Base-by-base conservation (phyloP, 306 rosid genomes). In the Vachellia collinsii region DNA sequence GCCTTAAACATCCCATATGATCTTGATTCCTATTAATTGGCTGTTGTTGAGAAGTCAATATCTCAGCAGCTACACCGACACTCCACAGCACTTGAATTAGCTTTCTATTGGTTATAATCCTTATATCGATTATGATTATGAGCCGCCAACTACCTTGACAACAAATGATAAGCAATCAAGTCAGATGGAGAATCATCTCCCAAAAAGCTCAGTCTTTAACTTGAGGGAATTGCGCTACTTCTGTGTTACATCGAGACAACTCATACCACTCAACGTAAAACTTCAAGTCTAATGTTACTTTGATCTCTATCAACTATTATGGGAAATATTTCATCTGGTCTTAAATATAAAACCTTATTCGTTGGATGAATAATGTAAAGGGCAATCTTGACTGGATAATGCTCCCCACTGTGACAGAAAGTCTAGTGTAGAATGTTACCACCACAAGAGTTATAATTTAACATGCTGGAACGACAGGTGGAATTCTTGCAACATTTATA, bases 401-500 rank as follows among this genome's bases (percentile, higher is more conserved):
- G 34, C 34, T 29, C 34, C 34, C 34, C 34, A 29, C 34, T 29
- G 34, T 29, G 34, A 29, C 34, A 0, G 34, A 29, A 29, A 29
- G 34, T 11, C 42, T 13, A 46, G 22, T 13, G n/a, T 47, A 34
- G 6, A 8, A 17, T 37, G 1, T 74, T 56, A 38, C 51, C 65
- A 37, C 51, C 16, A 17, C 37, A 10, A 13, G 25, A 65, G 44
- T n/a, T 66, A 82, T 59, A 72, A 16, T 70, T 29, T 34, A 48
- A 29, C 38, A 47, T 29, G 34, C 70, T n/a, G 65, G 25, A 54
- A 41, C 43, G 14, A 59, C 14, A 14, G 76, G 48, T 73, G 76
- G 23, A 77, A 73, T 23, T 72, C 50, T 50, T 38, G 53, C 47
- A 36, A 29, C 22, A 41, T 64, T 14, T 67, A 44, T 80, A 64